Evolutionary conservation across 179 eudicot genomes (phyloP), one percentile per base, ranked within the genome.

Genomic region (Amaranthus tricolor): DNA sequence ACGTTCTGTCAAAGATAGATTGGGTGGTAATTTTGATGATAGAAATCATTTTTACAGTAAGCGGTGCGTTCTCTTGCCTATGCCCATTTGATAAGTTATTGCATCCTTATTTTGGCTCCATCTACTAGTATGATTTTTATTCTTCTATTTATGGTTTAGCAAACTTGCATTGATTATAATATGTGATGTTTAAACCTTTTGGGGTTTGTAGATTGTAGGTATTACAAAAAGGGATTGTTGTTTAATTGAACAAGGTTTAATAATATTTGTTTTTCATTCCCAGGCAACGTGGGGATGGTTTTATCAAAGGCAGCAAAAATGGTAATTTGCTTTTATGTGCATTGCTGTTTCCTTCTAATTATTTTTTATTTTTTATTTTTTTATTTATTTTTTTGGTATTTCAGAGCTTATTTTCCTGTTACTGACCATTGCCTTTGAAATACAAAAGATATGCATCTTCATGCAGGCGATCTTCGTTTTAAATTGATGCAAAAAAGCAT

Each of bases 1-100:
- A 71, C 87, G 91, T 50, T 85, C 98, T 0, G 77, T 93, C 73
- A 85, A 82, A 75, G 98, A 93, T 78, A 87, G 98, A 82, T 84
- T 93, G 44, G 98, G 96, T 69, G 77, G 77, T 71, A 78, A 73
- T 77, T 82, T 40, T 6, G 88, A 86, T 65, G 79, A 81, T 60
- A 56, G 83, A 58, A 50, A 61, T 66, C 81, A 76, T 4, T 64
- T 67, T 9, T 74, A 72, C 76, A 72, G 52, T 68, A 93, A 93
- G 80, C 85, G 96, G 98, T 93, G 62, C 11, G 75, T 77, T 52
- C 10, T 50, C 74, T 53, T 72, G 40, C 24, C 67, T 21, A 45
- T 48, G 45, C 43, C 44, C 44, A 75, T 45, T 55, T 47, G 44
- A 9, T 45, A 10, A 6, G 70, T 6, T 54, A n/a, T 44, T 59